phyloP scores from a whole-genome alignment of 2,329 filamentous ascomycete genomes.

The Penicillium fuscoglaucum region DNA sequence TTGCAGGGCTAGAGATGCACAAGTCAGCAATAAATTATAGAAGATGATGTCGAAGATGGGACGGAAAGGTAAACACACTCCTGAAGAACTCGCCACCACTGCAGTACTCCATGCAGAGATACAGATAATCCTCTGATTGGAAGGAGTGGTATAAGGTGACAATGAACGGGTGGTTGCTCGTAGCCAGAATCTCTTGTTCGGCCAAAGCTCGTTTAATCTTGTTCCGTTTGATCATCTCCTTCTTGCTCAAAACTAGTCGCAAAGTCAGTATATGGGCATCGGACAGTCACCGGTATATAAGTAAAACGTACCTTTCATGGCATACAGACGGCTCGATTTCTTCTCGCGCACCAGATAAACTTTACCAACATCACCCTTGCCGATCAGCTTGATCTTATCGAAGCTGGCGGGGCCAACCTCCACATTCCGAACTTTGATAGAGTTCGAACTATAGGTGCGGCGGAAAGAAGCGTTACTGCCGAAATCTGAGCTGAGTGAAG shows the following conservation, averaged over 20 bases:
- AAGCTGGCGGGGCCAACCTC: slow-evolving; percentile 95
- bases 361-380: slow-evolving; percentile 97
- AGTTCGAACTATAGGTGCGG: slow-evolving; percentile 97
- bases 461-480: slow-evolving; percentile 74
- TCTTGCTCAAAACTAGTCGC: slow-evolving; percentile 85
- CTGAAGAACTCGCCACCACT: slow-evolving; percentile 98
- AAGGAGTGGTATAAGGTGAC: slow-evolving; percentile 98
- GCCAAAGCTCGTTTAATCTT: slow-evolving; percentile 98
- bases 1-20: slow-evolving; percentile 66
- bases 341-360: slow-evolving; percentile 97
- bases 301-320: slow-evolving; percentile 82
- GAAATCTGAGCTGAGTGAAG: slow-evolving; percentile 52
- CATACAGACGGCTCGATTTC: slow-evolving; percentile 92
- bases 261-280: slow-evolving; percentile 40
- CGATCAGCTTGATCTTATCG: slow-evolving; percentile 99
- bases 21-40: slow-evolving; percentile 9
- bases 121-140: slow-evolving; percentile 97
- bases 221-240: slow-evolving; percentile 99
- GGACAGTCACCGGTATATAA: neutral
- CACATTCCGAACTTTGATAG: slow-evolving; percentile 96
- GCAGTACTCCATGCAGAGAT: slow-evolving; percentile 99
- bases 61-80: slow-evolving; percentile 39
- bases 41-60: neutral
- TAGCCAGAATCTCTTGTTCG: slow-evolving; percentile 96
- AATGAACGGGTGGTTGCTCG: slow-evolving; percentile 98